Base-by-base conservation (phyloP, 2,329 filamentous ascomycete species). In the Exophiala alcalophila region DNA sequence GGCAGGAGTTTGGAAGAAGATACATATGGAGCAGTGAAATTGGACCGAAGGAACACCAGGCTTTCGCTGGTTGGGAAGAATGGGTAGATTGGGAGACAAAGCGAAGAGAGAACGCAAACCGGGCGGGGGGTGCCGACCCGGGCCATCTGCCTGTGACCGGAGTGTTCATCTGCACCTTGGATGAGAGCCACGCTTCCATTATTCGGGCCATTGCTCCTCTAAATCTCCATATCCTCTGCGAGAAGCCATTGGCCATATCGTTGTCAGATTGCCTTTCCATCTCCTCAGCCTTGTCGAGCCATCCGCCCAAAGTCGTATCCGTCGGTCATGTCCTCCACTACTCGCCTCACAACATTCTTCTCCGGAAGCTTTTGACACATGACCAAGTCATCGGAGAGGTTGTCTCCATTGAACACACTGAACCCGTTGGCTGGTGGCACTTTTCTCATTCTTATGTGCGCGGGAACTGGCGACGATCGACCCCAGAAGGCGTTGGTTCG, bases 361-460 rank as follows among this genome's bases (percentile, higher is more conserved):
- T 98, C 19, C 80, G 89, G 35, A 81, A 84, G 59, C 69, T 97
- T 11, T 72, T 97, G 4, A 74, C 89, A 1, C 75, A 84, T 52
- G 80, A 94, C 38, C 74, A 76, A 9, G 78, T 82, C 9, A 83
- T 98, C 58, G 92, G 92, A 5, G 85, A 96, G 40, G 72, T 96
- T 20, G 70, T 94, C 38, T 91, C 85, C 26, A 74, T 95, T 26
- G 86, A 94, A 51, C 92, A 97, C 65, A 92, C 87, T 0, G 92
- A 97, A 63, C 92, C 92, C 0, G 83, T 98, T 0, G 92, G 92
- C 1, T 94, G 85, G 82, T 97, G 89, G 87, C 92, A 97, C 63
- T 97, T 94, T 61, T 75, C 84, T 0, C 90, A 95, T 63, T 88
- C 83, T 28, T 95, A 91, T 57, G 91, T 97, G 24, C 78, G 80